phyloP scores from a whole-genome alignment of 805 yeast species.

The Pichia deserticola region DNA sequence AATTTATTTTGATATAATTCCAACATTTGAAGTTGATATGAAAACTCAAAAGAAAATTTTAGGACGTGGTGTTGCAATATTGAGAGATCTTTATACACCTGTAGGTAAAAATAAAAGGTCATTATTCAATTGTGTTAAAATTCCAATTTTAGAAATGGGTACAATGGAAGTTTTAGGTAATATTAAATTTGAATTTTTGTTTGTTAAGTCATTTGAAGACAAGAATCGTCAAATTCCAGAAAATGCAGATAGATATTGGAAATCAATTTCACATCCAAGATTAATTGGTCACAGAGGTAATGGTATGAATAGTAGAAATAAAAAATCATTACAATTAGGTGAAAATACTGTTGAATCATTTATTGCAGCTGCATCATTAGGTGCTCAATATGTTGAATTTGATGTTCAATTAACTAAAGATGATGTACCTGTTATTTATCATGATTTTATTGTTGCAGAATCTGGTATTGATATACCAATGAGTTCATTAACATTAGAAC shows the following conservation, averaged over 20 bases:
- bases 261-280: conserved; percentile 75
- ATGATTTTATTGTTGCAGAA: conserved; percentile 90
- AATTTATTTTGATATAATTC: conserved; percentile 78
- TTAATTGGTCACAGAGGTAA: conserved; percentile 95
- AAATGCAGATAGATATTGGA: conserved; percentile 82
- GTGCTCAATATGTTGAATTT: conserved; percentile 94
- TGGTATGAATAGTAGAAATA: conserved; percentile 72
- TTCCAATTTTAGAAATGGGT: conserved; percentile 70
- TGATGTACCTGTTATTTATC: conserved; percentile 85
- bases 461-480: conserved; percentile 94
- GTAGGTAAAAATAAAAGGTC: conserved; percentile 66
- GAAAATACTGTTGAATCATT: conserved; percentile 94
- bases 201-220: conserved; percentile 68
- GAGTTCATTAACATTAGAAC: conserved; percentile 87
- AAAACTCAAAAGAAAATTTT: conserved; percentile 34
- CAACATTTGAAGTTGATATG: conserved; percentile 55
- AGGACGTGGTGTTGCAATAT: conserved; percentile 79
- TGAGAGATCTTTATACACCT: conserved; percentile 52
- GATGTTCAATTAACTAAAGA: conserved; percentile 95
- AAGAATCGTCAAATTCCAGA: conserved; percentile 50
- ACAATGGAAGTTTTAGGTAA: conserved; percentile 72
- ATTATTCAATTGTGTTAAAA: conserved; percentile 53
- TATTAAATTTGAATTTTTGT: conserved; percentile 65
- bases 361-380: conserved; percentile 91
- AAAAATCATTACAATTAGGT: conserved; percentile 81